These are phyloP conservation scores for Gaillardinia entomophila DNA, from an alignment of 805 yeast species.

Conservation along the genomic window DNA sequence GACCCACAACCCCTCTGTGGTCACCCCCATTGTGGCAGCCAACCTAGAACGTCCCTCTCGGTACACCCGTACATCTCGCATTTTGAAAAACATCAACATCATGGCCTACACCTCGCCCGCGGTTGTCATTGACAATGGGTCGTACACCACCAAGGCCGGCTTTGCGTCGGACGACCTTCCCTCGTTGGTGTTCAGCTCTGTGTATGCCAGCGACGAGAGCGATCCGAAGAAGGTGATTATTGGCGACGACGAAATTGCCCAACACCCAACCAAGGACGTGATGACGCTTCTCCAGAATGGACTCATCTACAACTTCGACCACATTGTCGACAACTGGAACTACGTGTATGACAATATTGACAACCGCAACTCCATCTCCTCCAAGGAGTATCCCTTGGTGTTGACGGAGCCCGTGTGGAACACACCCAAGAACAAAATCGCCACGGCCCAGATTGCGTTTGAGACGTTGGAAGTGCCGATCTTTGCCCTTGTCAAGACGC, in stretches of 20 bases:
- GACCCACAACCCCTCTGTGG: no score
- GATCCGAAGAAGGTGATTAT: constrained; percentile 24
- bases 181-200: constrained; percentile 49
- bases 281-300: constrained; percentile 63
- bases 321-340: constrained; percentile 60
- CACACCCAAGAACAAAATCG: constrained; percentile 48
- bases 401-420: constrained; percentile 69
- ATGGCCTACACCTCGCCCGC: constrained; percentile 44
- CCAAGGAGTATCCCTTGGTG: constrained; percentile 62
- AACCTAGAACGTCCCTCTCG: no score
- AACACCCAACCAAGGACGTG: constrained; percentile 40
- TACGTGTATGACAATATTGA: constrained; percentile 51
- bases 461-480: constrained; percentile 71
- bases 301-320: constrained; percentile 66
- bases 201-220: constrained; percentile 38
- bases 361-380: constrained; percentile 33
- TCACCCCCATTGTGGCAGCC: no score
- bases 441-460: constrained; percentile 67
- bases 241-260: constrained; percentile 44
- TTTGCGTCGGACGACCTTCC: constrained; percentile 63
- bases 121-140: constrained; percentile 65
- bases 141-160: constrained; percentile 63
- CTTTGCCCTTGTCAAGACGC: constrained; percentile 68
- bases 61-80: no score
- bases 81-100: neutral